Evolutionary conservation across 2,329 filamentous ascomycete species (phyloP), one percentile per base, ranked within the genome.

Genomic region (Graphium sp.): DNA sequence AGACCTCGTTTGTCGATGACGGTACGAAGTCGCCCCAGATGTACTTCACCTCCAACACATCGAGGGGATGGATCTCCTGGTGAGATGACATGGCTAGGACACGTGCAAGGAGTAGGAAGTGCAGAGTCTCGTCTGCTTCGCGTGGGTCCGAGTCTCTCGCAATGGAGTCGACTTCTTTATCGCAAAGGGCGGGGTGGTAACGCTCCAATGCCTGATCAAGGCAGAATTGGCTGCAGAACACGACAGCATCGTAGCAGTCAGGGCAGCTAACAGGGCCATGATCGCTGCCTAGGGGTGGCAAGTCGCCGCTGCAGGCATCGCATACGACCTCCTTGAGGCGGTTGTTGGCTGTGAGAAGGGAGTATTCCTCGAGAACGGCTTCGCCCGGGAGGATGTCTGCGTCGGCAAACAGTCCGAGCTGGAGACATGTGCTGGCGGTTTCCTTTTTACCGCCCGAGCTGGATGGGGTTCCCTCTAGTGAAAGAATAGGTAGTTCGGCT

Each of bases 381-480:
- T 91, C 79, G 7, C 79, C 80, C 0, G 83, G 70, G 1, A 59
- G 54, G 21, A 95, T 80, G 38, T 92, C 75, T 37, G 80, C 67
- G 40, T 73, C 81, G 6, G 85, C 87, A 47, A 95, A 95, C 4
- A 98, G 65, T 5, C 89, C 89, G 1, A 98, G 66, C 49, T 98
- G 89, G 34, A 68, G 66, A 39, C 73, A 74, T 5, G 67, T 75
- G 7, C 60, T 55, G 11, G 62, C 63, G 37, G 58, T 59, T 16
- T 43, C 44, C 34, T 63, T 58, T 2, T 56, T 61, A 17, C 53
- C 52, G 32, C 64, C 65, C 4, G 62, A 65, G 15, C 56, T 55
- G 26, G 65, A 59, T 18, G 11, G 18, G 4, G 17, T 15, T 23
- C 4, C 11, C 4, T 15, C 28, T 7, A 13, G 11, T 8, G 74